Base-by-base conservation (phyloP, 306 rosid species). In the Medicago lupulina region DNA sequence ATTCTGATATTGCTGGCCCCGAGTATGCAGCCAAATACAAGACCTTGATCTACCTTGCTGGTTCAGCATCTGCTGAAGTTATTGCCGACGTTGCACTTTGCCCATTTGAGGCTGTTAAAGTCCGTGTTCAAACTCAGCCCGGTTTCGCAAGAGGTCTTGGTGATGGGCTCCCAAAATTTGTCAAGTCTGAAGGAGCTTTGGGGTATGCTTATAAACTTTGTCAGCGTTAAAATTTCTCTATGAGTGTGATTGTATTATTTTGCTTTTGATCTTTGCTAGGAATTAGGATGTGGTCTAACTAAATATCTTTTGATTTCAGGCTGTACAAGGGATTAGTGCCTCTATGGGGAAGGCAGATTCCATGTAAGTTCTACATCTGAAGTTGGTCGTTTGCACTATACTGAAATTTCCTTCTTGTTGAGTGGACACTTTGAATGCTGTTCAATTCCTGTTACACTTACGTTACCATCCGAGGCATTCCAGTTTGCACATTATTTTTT, bases 321-420 rank as follows among this genome's bases (percentile, higher is more conserved):
- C 73, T 96, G 84, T 96, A 96, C 83, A 96, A 96, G 95, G 99
- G 99, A 28, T 17, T 96, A 28, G 91, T 96, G 82, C 99, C 99
- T 77, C 89, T 96, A 23, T 96, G 99, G 99, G 99, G 99, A 80
- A 97, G 99, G 18, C 99, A 95, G 73, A 96, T 96, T 67, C 99
- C 99, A 81, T 96, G 99, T 96, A 85, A 84, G 97, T 89, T 49
- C 12, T n/a, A 44, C 55, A 54, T 19, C 18, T 78, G 3, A 40
- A 23, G 41, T 5, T 60, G 38, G 10, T 67, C 43, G 53, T 67
- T 73, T 60, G 43, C 43, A 46, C 15, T 58, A 51, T 40, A 25
- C 28, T 25, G 9, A 28, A 17, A 64, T n/a, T 9, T 63, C 15
- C 49, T 25, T n/a, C 16, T 47, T 43, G 6, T 9, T 55, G 44